phyloP scores from a whole-genome alignment of 441 rosid genomes.

The Populus trichocarpa region DNA sequence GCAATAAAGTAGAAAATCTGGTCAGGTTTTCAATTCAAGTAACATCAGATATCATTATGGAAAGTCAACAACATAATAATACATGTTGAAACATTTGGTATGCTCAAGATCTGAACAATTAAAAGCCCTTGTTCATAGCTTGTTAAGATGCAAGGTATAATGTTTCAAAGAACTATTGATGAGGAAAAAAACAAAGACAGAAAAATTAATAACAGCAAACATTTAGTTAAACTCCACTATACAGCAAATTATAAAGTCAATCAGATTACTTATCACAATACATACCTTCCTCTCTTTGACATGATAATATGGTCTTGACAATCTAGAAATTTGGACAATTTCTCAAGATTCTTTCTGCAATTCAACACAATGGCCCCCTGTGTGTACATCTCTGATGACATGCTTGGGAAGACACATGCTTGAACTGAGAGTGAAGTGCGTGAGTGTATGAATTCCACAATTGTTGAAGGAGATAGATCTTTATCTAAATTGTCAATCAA shows the following conservation, averaged over 20 bases:
- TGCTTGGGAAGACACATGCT: constrained; percentile 38
- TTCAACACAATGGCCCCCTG: constrained; percentile 33
- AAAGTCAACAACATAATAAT: background rate
- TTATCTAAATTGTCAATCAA: constrained; percentile 47
- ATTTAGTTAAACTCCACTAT: background rate
- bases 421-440: constrained; percentile 27
- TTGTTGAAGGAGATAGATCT: constrained; percentile 29
- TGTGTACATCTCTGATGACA: constrained; percentile 29
- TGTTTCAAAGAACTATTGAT: background rate
- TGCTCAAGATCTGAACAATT: background rate
- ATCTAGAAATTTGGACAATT: constrained; percentile 31
- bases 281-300: constrained; percentile 46
- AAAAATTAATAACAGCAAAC: background rate
- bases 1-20: background rate
- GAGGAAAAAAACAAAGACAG: background rate
- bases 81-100: background rate
- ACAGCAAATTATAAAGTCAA: background rate
- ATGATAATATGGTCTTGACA: constrained; percentile 36
- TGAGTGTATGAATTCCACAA: constrained; percentile 33
- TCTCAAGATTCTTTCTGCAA: constrained; percentile 22
- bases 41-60: background rate
- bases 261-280: background rate
- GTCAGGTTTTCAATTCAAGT: background rate
- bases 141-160: background rate
- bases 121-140: background rate